Evolutionary conservation across 768 basidiomycete genomes (phyloP).

Genomic region (Agrocybe chaxingu): DNA sequence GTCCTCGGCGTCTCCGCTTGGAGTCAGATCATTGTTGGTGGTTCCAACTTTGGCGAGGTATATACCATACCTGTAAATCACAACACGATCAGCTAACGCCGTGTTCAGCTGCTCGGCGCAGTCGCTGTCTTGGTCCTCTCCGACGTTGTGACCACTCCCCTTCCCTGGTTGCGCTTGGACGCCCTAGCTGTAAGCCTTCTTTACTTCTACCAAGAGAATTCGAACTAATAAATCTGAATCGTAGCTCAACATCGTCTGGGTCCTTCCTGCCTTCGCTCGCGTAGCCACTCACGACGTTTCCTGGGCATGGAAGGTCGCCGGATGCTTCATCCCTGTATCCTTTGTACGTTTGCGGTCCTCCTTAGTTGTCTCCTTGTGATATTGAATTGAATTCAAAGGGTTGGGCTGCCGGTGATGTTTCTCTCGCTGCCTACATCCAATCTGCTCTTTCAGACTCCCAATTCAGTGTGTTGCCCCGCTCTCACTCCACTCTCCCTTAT

Average conservation of each 20-base stretch:
- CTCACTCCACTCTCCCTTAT: not conserved
- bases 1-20: slow-evolving; percentile 26
- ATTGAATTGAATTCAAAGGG: slow-evolving; percentile 14
- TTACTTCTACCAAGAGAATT: not conserved
- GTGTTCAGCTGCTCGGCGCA: slow-evolving; percentile 24
- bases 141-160: slow-evolving; percentile 25
- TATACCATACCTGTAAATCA: not conserved
- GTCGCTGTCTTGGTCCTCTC: slow-evolving; percentile 25
- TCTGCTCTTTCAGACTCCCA: slow-evolving; percentile 24
- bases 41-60: slow-evolving; percentile 31
- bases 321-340: slow-evolving; percentile 29
- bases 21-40: slow-evolving; percentile 32
- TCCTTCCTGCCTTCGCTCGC: slow-evolving; percentile 23
- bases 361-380: not conserved
- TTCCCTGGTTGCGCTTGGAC: slow-evolving; percentile 30
- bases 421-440: slow-evolving; percentile 31
- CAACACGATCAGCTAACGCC: not conserved
- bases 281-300: slow-evolving; percentile 18
- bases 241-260: slow-evolving; percentile 28
- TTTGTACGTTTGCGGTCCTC: slow-evolving; percentile 12
- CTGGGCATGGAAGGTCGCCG: slow-evolving; percentile 30
- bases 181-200: slow-evolving; percentile 18
- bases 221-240: not conserved
- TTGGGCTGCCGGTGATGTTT: slow-evolving; percentile 34
- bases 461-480: slow-evolving; percentile 15